These are phyloP conservation scores for Dothideomycetes sp. DNA, from an alignment of 2,329 filamentous ascomycete genomes.

Conservation along the genomic window DNA sequence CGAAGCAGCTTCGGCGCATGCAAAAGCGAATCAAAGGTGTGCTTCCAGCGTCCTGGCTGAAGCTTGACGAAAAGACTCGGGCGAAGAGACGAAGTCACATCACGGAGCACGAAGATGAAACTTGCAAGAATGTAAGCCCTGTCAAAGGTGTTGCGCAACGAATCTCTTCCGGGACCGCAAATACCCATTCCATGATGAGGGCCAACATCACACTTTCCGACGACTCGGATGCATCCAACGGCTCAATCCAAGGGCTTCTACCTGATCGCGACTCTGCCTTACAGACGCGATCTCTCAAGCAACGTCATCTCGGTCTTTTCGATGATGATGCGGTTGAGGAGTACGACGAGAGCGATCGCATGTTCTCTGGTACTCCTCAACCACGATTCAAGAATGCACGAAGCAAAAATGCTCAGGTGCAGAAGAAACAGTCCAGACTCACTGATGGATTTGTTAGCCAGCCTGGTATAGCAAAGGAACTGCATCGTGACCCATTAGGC, in stretches of 20 bases:
- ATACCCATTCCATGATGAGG: neutral
- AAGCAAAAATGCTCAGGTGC: too few species aligned
- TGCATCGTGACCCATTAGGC: neutral
- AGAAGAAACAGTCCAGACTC: slow-evolving; percentile 27
- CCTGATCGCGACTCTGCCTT: slow-evolving; percentile 3
- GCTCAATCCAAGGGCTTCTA: slow-evolving; percentile 10
- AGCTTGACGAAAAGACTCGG: slow-evolving; percentile 28
- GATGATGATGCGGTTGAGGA: slow-evolving; percentile 29
- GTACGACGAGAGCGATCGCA: slow-evolving; percentile 32
- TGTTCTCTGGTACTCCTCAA: slow-evolving; percentile 19
- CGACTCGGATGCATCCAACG: slow-evolving; percentile 18
- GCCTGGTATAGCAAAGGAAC: neutral
- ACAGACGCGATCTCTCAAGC: neutral
- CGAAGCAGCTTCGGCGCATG: slow-evolving; percentile 22
- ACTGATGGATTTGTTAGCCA: slow-evolving; percentile 20
- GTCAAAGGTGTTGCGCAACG: slow-evolving; percentile 19
- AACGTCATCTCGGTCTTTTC: neutral
- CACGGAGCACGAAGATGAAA: neutral
- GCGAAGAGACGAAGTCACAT: slow-evolving; percentile 2
- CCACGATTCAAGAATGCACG: slow-evolving; percentile 8
- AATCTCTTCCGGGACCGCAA: neutral
- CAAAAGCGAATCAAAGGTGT: slow-evolving; percentile 35
- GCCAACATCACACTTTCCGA: slow-evolving; percentile 20
- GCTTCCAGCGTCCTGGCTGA: slow-evolving; percentile 39
- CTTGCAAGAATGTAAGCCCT: neutral